Evolutionary conservation across 2,329 filamentous ascomycete species (phyloP).

Genomic region (Fusarium sp.): DNA sequence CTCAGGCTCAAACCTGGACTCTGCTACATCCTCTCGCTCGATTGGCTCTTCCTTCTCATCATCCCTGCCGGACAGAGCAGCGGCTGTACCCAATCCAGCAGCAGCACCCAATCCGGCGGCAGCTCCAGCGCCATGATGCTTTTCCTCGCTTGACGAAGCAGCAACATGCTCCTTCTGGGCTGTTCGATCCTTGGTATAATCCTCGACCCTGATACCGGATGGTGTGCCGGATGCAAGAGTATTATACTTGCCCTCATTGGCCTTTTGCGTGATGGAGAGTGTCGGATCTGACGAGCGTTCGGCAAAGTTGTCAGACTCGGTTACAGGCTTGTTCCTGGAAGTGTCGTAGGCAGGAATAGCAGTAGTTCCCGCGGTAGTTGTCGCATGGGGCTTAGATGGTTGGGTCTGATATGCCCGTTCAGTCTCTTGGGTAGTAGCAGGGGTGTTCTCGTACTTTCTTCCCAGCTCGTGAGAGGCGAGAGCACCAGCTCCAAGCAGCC

Average conservation of each 20-base stretch:
- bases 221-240: constrained; percentile 35
- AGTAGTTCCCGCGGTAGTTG: not conserved
- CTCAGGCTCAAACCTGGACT: not conserved
- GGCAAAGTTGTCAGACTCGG: not conserved
- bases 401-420: not conserved
- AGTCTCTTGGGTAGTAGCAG: not conserved
- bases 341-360: not conserved
- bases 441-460: not conserved
- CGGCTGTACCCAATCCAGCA: not conserved
- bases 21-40: not conserved
- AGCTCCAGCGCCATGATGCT: not conserved
- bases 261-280: constrained; percentile 7
- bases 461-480: constrained; percentile 9
- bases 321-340: not conserved
- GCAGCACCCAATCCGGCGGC: not conserved
- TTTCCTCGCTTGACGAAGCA: not conserved
- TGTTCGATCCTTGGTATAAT: not conserved
- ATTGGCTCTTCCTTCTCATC: not conserved
- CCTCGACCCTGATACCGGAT: constrained; percentile 22
- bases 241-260: constrained; percentile 39
- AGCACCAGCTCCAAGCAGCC: constrained; percentile 19
- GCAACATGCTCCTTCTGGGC: not conserved
- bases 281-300: not conserved
- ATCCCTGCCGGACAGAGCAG: constrained; percentile 1
- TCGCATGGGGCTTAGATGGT: not conserved